Base-by-base conservation (phyloP, 768 basidiomycete genomes). In the Kwoniella newhampshirensis region DNA sequence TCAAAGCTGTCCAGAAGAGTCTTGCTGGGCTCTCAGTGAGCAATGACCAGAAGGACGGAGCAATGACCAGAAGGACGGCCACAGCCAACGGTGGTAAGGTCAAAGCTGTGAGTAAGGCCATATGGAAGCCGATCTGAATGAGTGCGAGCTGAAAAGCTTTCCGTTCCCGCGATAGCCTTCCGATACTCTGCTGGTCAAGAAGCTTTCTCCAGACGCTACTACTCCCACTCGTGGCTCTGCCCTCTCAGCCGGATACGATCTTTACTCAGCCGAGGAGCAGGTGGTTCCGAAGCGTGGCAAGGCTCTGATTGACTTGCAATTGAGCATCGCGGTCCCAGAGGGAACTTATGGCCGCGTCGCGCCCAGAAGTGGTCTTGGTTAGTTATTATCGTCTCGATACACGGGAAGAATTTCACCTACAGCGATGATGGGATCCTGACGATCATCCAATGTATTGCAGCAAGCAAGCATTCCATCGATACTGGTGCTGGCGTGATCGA, bases 401-500 rank as follows among this genome's bases (percentile, higher is more conserved):
- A 37, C n/a, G 36, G 36, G 11, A n/a, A 37, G 11, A n/a, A 9
- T 37, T 37, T 9, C n/a, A 37, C n/a, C n/a, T n/a, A n/a, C 36
- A 37, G 36, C 36, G 36, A 37, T 11, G 36, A n/a, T 37, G 36
- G 36, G 36, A 37, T 9, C 11, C 36, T 37, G 36, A 37, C 12
- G n/a, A n/a, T n/a, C n/a, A n/a, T n/a, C n/a, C n/a, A n/a, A n/a
- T n/a, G n/a, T n/a, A n/a, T n/a, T n/a, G n/a, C 61, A 96, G 96
- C 96, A 18, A 88, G 89, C 15, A 99, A 99, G 74, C 92, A 90
- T 76, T 91, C 91, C 85, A 97, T 98, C 57, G 89, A 93, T 72
- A 98, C 94, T 0, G 96, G 96, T 1, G 96, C 96, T 11, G 96
- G 94, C 20, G 96, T 99, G 6, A 84, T 99, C 48, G 96, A 99